These are phyloP conservation scores for Helminthosporium solani DNA, from an alignment of 2,329 filamentous ascomycete species.

Conservation along the genomic window DNA sequence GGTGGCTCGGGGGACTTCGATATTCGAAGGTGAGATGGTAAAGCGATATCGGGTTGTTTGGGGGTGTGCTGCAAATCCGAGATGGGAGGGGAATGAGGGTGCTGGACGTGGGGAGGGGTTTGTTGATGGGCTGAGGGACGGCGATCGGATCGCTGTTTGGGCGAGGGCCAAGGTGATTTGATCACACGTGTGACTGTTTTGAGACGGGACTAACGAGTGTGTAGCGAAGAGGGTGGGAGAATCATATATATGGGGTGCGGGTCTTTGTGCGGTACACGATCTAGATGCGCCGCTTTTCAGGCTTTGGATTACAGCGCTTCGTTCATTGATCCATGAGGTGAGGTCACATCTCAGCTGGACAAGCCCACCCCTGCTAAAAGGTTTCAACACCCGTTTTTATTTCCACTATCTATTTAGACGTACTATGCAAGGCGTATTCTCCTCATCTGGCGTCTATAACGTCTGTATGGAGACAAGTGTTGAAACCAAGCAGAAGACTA, in stretches of 20 bases:
- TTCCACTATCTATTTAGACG: too few species aligned
- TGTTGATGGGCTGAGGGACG: constrained; percentile 12
- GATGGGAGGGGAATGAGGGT: constrained; percentile 10
- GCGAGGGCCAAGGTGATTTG: constrained; percentile 22
- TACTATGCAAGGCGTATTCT: too few species aligned
- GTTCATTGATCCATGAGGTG: too few species aligned
- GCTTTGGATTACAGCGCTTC: too few species aligned
- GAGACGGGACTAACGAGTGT: neutral
- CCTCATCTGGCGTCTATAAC: too few species aligned
- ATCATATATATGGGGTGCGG: constrained; percentile 17
- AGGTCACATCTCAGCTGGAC: too few species aligned
- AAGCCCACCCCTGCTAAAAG: too few species aligned
- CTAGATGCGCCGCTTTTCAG: constrained; percentile 1
- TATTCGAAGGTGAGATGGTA: constrained; percentile 15
- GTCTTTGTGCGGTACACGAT: constrained; percentile 13
- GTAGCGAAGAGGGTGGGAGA: constrained; percentile 20
- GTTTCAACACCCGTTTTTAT: too few species aligned
- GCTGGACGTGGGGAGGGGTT: constrained; percentile 17
- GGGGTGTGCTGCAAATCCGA: constrained; percentile 10
- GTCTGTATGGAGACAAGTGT: too few species aligned
- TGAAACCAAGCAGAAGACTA: too few species aligned
- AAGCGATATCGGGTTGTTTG: constrained; percentile 16
- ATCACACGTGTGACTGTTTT: neutral
- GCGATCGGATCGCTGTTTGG: constrained; percentile 21
- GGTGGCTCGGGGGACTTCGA: constrained; percentile 13